Evolutionary conservation across 2,329 filamentous ascomycete species (phyloP).

Genomic region (Paramyrothecium sp.): DNA sequence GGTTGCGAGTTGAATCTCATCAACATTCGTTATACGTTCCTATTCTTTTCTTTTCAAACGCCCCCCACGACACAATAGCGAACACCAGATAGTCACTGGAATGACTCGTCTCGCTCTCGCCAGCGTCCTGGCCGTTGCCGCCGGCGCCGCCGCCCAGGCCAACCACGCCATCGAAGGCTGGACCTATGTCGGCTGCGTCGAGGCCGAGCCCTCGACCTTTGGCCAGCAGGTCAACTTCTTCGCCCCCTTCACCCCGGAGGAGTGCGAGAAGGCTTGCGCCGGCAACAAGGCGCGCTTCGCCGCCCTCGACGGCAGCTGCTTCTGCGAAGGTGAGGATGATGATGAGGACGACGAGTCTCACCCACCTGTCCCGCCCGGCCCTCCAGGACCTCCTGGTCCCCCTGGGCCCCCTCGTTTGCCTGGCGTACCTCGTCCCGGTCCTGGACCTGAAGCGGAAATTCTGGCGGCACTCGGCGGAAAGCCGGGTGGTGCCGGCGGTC

Average conservation of each 20-base stretch:
- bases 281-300: slow-evolving; percentile 13
- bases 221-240: slow-evolving; percentile 9
- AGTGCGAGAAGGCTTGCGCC: slow-evolving; percentile 17
- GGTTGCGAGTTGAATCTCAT: background rate
- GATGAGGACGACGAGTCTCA: too few relatives aligned
- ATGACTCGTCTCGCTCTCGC: background rate
- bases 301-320: slow-evolving; percentile 19
- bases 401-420: background rate
- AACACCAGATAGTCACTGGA: background rate
- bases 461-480: background rate
- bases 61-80: background rate
- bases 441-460: background rate
- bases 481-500: background rate
- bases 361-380: too few relatives aligned
- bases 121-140: slow-evolving; percentile 12
- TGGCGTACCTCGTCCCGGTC: too few relatives aligned
- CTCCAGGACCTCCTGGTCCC: background rate
- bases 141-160: slow-evolving; percentile 16
- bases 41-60: background rate
- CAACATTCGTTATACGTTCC: background rate
- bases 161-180: slow-evolving; percentile 13
- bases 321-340: slow-evolving; percentile 11
- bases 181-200: slow-evolving; percentile 26
- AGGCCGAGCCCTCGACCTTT: slow-evolving; percentile 15
- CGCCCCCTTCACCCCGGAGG: slow-evolving; percentile 12